These are phyloP conservation scores for Elymus sibiricus DNA, from an alignment of 176 grass and related monocot genomes.

Conservation along the genomic window DNA sequence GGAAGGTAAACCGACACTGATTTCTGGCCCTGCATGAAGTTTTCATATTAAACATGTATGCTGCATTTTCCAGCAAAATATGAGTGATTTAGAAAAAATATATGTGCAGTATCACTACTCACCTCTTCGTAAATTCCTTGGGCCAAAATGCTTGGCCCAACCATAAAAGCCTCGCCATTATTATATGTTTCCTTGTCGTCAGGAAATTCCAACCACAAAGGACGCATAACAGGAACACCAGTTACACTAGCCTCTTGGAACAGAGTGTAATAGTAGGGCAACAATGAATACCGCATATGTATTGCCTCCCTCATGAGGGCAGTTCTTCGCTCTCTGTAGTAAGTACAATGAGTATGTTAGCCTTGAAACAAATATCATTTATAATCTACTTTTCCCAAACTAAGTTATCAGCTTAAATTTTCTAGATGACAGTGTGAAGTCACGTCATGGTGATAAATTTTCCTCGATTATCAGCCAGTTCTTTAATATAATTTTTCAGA, in stretches of 20 bases:
- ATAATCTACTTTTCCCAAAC: constrained; percentile 8
- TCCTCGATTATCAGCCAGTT: neutral
- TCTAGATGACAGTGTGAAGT: neutral
- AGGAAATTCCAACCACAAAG: constrained; percentile 96
- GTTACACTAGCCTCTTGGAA: constrained; percentile 86
- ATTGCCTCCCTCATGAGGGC: constrained; percentile 88
- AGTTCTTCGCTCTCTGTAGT: constrained; percentile 72
- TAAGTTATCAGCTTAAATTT: neutral
- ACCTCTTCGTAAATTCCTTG: constrained; percentile 92
- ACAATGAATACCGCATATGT: constrained; percentile 74
- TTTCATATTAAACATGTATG: neutral
- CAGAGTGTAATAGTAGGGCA: constrained; percentile 92
- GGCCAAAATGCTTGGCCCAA: constrained; percentile 66
- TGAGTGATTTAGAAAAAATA: constrained; percentile 9
- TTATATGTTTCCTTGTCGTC: constrained; percentile 90
- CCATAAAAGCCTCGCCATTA: constrained; percentile 91
- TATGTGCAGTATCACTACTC: constrained; percentile 10
- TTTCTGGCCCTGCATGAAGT: constrained; percentile 59
- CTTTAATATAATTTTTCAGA: neutral
- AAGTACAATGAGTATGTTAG: constrained; percentile 22
- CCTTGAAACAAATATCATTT: neutral
- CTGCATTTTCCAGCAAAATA: neutral
- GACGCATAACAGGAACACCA: constrained; percentile 92
- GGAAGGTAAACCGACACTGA: constrained; percentile 82
- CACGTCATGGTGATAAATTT: neutral